Evolutionary conservation across 306 rosid genomes (phyloP).

Genomic region (Coriaria nepalensis): DNA sequence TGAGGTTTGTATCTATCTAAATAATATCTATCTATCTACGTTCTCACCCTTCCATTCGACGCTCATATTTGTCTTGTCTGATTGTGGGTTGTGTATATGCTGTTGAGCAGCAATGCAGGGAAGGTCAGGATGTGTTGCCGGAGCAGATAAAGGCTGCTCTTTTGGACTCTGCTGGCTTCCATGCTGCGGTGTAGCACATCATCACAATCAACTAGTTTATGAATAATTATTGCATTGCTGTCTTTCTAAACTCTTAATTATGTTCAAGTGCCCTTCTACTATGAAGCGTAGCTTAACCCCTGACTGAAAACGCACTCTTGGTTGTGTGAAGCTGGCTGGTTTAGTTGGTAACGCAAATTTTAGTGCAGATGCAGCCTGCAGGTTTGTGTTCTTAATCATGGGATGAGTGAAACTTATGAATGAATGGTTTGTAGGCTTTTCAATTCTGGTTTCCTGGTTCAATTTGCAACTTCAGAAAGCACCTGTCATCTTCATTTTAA

Average conservation of each 20-base stretch:
- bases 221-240: not conserved
- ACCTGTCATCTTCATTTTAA: too few species aligned
- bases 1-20: slow-evolving; percentile 47
- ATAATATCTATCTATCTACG: not conserved
- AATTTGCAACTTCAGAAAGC: too few species aligned
- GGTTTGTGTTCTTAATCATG: too few species aligned
- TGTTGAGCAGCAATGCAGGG: slow-evolving; percentile 73
- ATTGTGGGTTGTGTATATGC: slow-evolving; percentile 4
- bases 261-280: too few species aligned
- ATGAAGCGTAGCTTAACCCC: too few species aligned
- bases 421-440: too few species aligned
- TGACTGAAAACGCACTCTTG: too few species aligned
- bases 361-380: too few species aligned
- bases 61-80: not conserved
- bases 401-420: too few species aligned
- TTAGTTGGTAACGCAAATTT: too few species aligned
- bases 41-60: not conserved
- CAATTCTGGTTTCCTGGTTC: too few species aligned
- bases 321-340: too few species aligned
- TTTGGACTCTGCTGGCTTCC: slow-evolving; percentile 66
- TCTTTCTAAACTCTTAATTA: not conserved
- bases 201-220: slow-evolving; percentile 7
- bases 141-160: slow-evolving; percentile 81
- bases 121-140: slow-evolving; percentile 68
- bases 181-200: slow-evolving; percentile 37